Evolutionary conservation across 805 yeast species (phyloP).

Genomic region (Ogataea dorogensis): DNA sequence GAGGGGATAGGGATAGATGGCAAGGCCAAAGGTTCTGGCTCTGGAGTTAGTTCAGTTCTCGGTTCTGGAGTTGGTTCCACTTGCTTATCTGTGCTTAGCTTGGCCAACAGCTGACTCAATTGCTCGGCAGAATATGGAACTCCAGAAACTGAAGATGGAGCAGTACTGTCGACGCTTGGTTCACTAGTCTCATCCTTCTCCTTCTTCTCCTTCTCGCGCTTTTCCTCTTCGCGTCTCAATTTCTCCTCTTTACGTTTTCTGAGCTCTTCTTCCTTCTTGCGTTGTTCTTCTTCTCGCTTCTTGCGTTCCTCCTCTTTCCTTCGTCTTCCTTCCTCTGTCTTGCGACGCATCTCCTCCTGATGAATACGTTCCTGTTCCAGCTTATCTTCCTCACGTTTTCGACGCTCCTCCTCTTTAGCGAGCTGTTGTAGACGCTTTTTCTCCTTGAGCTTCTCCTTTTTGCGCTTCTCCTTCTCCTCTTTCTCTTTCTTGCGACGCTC

Average conservation of each 20-base stretch:
- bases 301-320: constrained; percentile 42
- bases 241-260: constrained; percentile 40
- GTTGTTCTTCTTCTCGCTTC: constrained; percentile 41
- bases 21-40: constrained; percentile 4
- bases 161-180: not conserved
- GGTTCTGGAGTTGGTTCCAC: not conserved
- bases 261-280: constrained; percentile 41
- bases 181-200: constrained; percentile 35
- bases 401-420: constrained; percentile 61
- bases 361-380: constrained; percentile 44
- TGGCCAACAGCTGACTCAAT: constrained; percentile 16
- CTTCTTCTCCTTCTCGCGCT: constrained; percentile 39
- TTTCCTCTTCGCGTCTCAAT: constrained; percentile 33
- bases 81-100: constrained; percentile 5
- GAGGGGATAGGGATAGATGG: constrained; percentile 3
- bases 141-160: not conserved
- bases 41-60: constrained; percentile 1
- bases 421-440: constrained; percentile 61
- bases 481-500: constrained; percentile 61
- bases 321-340: constrained; percentile 47
- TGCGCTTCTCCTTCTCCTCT: constrained; percentile 62
- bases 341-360: constrained; percentile 42
- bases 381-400: constrained; percentile 53
- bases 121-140: constrained; percentile 20
- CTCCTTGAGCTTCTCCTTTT: constrained; percentile 68